Evolutionary conservation across 2,329 filamentous ascomycete genomes (phyloP).

Genomic region (Zalaria sp.): DNA sequence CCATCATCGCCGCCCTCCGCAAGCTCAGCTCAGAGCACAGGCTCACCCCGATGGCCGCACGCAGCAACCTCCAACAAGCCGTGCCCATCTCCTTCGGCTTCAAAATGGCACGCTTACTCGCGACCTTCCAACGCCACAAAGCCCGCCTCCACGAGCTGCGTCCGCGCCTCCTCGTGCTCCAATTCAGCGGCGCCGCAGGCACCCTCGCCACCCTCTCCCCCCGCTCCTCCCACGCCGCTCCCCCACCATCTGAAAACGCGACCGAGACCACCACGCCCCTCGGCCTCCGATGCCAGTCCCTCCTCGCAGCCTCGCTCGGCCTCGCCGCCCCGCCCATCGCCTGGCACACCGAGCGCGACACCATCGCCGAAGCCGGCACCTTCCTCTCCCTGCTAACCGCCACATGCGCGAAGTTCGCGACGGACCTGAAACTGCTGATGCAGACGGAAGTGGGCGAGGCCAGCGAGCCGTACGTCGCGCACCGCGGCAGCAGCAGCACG

Average conservation of each 20-base stretch:
- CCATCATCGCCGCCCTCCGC: conserved; percentile 8
- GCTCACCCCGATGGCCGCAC: conserved; percentile 14
- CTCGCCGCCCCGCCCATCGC: conserved; percentile 14
- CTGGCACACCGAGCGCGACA: conserved; percentile 19
- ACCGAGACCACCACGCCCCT: conserved; percentile 5
- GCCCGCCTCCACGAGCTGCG: conserved; percentile 12
- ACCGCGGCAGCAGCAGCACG: conserved; percentile 39
- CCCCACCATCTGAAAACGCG: conserved; percentile 6
- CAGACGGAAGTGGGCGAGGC: conserved; percentile 18
- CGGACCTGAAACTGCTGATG: conserved; percentile 16
- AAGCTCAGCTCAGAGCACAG: conserved; percentile 11
- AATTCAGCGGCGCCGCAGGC: conserved; percentile 18
- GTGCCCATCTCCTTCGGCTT: conserved; percentile 19
- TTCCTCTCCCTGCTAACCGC: conserved; percentile 14
- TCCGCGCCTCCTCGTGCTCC: conserved; percentile 13
- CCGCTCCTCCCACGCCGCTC: conserved; percentile 6
- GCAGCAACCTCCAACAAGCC: conserved; percentile 18
- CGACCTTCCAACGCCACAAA: conserved; percentile 14
- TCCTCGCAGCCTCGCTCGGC: conserved; percentile 11
- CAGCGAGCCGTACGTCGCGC: conserved; percentile 31
- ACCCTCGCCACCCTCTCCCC: conserved; percentile 15
- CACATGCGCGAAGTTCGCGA: conserved; percentile 15
- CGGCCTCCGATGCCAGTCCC: conserved; percentile 10
- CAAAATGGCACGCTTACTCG: conserved; percentile 17
- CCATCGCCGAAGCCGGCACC: conserved; percentile 13